Evolutionary conservation across 2,329 filamentous ascomycete genomes (phyloP).

Genomic region (Aspergillus melleus): DNA sequence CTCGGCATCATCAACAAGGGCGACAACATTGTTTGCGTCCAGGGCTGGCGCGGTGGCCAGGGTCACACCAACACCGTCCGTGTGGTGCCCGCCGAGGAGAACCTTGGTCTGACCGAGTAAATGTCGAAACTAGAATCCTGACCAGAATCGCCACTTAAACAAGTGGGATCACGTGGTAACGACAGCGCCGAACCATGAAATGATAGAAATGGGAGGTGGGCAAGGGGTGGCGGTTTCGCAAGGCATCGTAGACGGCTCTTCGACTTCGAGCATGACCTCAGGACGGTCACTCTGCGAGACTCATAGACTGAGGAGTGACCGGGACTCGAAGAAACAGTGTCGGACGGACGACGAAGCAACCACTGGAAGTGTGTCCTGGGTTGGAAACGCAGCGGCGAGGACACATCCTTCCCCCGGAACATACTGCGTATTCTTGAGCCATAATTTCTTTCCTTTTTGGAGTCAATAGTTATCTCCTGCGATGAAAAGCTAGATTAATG

Average conservation of each 20-base stretch:
- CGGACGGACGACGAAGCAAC: not conserved
- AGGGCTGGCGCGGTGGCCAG: conserved; percentile 68
- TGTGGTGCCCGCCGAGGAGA: conserved; percentile 50
- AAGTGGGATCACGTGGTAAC: conserved; percentile 17
- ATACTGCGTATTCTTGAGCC: conserved; percentile 15
- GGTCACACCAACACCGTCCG: conserved; percentile 67
- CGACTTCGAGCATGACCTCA: conserved; percentile 10
- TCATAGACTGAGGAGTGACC: conserved; percentile 6
- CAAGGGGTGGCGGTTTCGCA: conserved; percentile 3
- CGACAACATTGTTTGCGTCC: conserved; percentile 67
- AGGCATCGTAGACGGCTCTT: conserved; percentile 19
- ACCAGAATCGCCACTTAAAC: not conserved
- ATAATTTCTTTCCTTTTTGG: conserved; percentile 5
- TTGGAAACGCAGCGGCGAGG: conserved; percentile 1
- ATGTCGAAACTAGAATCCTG: conserved; percentile 8
- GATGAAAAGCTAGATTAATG: conserved; percentile 30
- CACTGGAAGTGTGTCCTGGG: too few relatives aligned
- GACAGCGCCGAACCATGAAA: conserved; percentile 9
- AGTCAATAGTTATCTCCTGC: conserved; percentile 13
- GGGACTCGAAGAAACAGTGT: conserved; percentile 1
- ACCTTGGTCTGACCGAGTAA: conserved; percentile 42
- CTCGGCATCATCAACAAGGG: conserved; percentile 79
- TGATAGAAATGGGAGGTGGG: not conserved
- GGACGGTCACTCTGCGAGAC: conserved; percentile 7
- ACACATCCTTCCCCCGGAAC: conserved; percentile 7